phyloP scores from a whole-genome alignment of 2,329 filamentous ascomycete genomes.

The Lachnellula subtilissima region DNA sequence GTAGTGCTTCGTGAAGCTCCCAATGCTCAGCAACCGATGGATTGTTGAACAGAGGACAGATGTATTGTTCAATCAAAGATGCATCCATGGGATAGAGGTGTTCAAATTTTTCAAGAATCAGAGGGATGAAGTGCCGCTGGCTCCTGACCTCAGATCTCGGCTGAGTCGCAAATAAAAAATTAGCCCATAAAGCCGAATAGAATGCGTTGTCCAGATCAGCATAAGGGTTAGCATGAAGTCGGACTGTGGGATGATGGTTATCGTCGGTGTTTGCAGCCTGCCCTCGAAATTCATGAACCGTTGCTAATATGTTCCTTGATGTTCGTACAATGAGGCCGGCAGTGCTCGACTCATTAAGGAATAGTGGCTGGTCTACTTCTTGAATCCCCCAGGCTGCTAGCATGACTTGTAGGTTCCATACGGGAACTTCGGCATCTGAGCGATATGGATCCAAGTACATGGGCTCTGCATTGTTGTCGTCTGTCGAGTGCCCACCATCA shows the following conservation, averaged over 20 bases:
- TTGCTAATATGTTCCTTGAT: slow-evolving; percentile 74
- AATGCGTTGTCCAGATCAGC: slow-evolving; percentile 35
- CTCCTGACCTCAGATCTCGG: slow-evolving; percentile 19
- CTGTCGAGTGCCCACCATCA: slow-evolving; percentile 42
- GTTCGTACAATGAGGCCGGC: slow-evolving; percentile 69
- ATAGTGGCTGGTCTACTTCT: slow-evolving; percentile 43
- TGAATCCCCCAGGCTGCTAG: slow-evolving; percentile 45
- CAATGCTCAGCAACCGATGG: slow-evolving; percentile 29
- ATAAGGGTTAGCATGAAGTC: slow-evolving; percentile 28
- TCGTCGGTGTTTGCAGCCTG: slow-evolving; percentile 18
- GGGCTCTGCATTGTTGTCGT: slow-evolving; percentile 40
- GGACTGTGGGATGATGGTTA: slow-evolving; percentile 34
- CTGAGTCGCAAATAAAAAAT: slow-evolving; percentile 30
- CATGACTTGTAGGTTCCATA: slow-evolving; percentile 52
- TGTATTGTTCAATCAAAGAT: slow-evolving; percentile 34
- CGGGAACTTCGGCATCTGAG: slow-evolving; percentile 60
- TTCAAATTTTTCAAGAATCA: slow-evolving; percentile 34
- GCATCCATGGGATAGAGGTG: slow-evolving; percentile 36
- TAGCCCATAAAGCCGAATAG: slow-evolving; percentile 36
- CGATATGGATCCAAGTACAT: slow-evolving; percentile 87
- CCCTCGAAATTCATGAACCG: slow-evolving; percentile 50
- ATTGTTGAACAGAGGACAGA: slow-evolving; percentile 30
- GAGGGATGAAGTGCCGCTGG: slow-evolving; percentile 31
- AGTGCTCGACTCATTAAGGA: slow-evolving; percentile 60
- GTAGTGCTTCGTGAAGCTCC: slow-evolving; percentile 46